Evolutionary conservation across 106 monocot species (phyloP), one percentile per base, ranked within the genome.

Genomic region (Dioscorea alata): DNA sequence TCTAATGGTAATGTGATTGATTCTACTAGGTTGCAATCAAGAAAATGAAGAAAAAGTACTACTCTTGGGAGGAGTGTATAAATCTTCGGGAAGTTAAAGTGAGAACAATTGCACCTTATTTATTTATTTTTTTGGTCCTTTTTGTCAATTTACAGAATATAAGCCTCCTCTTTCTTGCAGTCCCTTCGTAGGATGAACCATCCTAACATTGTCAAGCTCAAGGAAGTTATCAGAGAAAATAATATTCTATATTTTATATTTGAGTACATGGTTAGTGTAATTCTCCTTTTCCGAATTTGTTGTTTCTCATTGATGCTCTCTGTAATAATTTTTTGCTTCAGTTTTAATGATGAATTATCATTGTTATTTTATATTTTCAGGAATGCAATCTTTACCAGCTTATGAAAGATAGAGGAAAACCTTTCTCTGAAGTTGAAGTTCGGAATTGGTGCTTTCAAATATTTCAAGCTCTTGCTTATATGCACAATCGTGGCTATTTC

Each of bases 61-160:
- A 86, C 70, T 81, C 99, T 18, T 99, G 99, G 99, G 99, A 99
- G 56, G 93, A 99, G 69, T 99, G 99, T 76, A 82, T 90, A 64
- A 99, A 78, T 75, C 85, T 99, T 8, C 87, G 93, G 64, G 99
- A 99, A 90, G 93, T 99, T 62, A 99, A 99, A 93, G 99, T 99
- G 68, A 61, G 48, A 67, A 20, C 9, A 70, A 5, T 16, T 52
- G 42, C 42, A 42, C 42, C 6, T 42, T 10, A 8, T 42, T 42
- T 42, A 8, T 42, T 42, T 10, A 8, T 42, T 42, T 10, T 3
- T 42, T 42, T 42, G 42, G 28, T 28, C 10, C 42, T 42, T 42
- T 42, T 42, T 42, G 42, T 6, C 42, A 42, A 42, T 42, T 42
- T 42, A 42, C 42, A 42, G 42, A 6, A 42, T 42, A 42, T 10